Base-by-base conservation (phyloP, 768 basidiomycete species). In the Leccinum subtestaceum region DNA sequence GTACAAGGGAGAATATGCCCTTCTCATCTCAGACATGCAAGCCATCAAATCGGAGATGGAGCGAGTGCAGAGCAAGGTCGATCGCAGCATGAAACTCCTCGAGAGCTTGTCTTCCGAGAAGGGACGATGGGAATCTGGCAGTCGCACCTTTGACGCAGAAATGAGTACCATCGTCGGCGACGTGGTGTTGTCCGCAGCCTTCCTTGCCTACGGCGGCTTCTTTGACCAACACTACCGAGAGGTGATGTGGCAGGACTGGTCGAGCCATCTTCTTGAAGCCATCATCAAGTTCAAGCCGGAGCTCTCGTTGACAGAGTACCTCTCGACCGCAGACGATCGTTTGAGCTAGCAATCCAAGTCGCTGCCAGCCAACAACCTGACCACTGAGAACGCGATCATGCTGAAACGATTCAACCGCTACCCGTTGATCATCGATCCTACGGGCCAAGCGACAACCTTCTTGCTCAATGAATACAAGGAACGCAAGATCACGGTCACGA, bases 341-440 rank as follows among this genome's bases (percentile, higher is more conserved):
- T 82, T 97, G 61, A 86, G 82, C 66, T 99, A 95, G 97, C 94
- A 96, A 74, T 90, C 93, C 31, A 95, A 94, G 68, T 89, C 93
- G 1, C 80, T 98, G n/a, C 97, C 97, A 1, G 87, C 93, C 5
- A 95, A 99, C 74, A 95, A 91, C 62, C 79, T 99, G 48, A 98
- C 94, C 64, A 93, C 92, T 1, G 97, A 98, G 77, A 99, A 99
- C 70, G 97, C 97, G n/a, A 95, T 98, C 75, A 98, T 98, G 94
- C 85, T 99, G 70, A 95, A 96, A 70, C 88, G 95, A 52, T 98
- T 95, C 84, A 93, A 93, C 68, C 91, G 97, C 19, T 98, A 98
- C 73, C 97, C 97, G 7, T 84, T 98, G 53, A 92, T 99, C 58
- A 93, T 99, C 67, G 97, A 99, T 71, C 97, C 97, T 5, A 97